Evolutionary conservation across 148 eudicot genomes (phyloP).

Genomic region (Vaccinium vitisidaea): DNA sequence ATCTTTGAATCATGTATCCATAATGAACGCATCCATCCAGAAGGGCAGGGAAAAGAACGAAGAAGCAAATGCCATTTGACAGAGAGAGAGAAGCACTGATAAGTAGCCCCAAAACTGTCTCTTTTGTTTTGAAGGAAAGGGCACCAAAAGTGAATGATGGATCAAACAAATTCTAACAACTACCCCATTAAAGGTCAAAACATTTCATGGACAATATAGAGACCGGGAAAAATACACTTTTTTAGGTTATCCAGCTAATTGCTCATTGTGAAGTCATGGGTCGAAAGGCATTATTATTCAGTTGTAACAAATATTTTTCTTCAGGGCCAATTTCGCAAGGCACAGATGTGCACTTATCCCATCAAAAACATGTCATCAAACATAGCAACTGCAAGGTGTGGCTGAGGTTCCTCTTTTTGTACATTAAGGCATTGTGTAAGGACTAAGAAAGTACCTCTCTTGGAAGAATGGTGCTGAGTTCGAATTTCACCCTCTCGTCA

Average conservation of each 20-base stretch:
- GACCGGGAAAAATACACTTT: neutral
- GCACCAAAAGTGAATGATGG: neutral
- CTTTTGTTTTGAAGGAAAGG: constrained; percentile 4
- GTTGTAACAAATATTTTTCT: neutral
- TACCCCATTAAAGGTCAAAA: neutral
- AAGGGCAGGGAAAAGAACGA: neutral
- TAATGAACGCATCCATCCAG: neutral
- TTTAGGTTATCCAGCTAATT: neutral
- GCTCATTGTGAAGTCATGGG: neutral
- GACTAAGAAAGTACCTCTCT: constrained; percentile 55
- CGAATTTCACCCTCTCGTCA: constrained; percentile 84
- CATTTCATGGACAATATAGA: neutral
- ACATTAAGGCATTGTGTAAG: neutral
- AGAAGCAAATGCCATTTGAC: neutral
- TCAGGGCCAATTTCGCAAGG: neutral
- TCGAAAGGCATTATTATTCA: neutral
- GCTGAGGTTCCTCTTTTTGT: neutral
- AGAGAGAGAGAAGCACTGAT: neutral
- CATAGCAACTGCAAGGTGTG: neutral
- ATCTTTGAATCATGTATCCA: neutral
- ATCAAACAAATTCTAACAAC: neutral
- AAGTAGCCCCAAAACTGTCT: neutral
- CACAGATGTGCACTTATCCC: neutral
- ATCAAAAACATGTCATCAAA: neutral
- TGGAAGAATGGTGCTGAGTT: constrained; percentile 71